Evolutionary conservation across 345 rosid genomes (phyloP).

Genomic region (Salix brachista): DNA sequence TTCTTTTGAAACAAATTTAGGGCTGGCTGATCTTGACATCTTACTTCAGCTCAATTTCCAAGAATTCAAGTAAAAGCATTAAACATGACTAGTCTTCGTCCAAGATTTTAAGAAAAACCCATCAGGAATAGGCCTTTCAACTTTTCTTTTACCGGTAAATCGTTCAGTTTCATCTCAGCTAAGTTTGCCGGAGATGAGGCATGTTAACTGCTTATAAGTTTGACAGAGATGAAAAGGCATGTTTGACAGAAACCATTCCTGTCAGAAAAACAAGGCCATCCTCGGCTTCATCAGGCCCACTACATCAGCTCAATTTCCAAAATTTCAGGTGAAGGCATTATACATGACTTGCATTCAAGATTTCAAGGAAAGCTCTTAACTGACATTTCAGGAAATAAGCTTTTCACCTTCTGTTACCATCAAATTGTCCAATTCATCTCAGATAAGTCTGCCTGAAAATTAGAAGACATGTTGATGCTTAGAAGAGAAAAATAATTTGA

Average conservation of each 20-base stretch:
- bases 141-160: slow-evolving; percentile 2
- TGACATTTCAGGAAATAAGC: background rate
- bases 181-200: background rate
- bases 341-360: background rate
- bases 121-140: background rate
- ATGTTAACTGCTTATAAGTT: background rate
- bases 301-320: background rate
- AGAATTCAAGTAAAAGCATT: background rate
- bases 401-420: background rate
- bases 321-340: background rate
- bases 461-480: background rate
- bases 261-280: background rate
- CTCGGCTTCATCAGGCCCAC: background rate
- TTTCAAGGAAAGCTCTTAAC: background rate
- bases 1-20: background rate
- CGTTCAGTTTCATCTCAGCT: background rate
- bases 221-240: background rate
- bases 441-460: background rate
- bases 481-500: background rate
- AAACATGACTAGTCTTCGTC: background rate
- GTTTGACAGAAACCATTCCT: background rate
- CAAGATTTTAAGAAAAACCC: background rate
- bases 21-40: background rate
- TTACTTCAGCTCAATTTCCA: background rate
- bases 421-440: background rate